phyloP scores from a whole-genome alignment of 306 rosid genomes.

The Prunus kanzakura region DNA sequence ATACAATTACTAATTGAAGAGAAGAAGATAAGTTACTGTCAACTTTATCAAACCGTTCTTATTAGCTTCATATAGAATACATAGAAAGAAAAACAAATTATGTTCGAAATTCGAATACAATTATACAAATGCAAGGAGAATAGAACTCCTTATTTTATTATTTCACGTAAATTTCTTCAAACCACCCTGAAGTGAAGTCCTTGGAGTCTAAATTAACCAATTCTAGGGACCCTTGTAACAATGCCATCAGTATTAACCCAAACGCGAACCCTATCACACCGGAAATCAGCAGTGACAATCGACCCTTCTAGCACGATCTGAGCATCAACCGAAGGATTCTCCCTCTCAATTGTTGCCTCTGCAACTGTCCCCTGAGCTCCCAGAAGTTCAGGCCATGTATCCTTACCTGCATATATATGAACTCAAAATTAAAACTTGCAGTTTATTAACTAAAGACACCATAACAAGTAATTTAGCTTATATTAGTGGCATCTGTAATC shows the following conservation, averaged over 20 bases:
- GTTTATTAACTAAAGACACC: too few relatives aligned
- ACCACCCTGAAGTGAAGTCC: neutral
- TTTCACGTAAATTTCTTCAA: neutral
- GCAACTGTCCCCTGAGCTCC: constrained; percentile 44
- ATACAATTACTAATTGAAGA: too few relatives aligned
- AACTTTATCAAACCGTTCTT: neutral
- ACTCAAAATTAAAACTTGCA: too few relatives aligned
- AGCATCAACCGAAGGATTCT: constrained; percentile 24
- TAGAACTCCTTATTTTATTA: neutral
- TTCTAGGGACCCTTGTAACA: constrained; percentile 38
- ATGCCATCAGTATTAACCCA: constrained; percentile 27
- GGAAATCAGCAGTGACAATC: constrained; percentile 23
- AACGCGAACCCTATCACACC: constrained; percentile 52
- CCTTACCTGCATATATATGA: constrained; percentile 23
- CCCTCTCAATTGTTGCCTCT: constrained; percentile 26
- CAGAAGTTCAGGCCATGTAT: constrained; percentile 57
- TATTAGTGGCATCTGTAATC: too few relatives aligned
- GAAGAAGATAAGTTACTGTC: neutral
- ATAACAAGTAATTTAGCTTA: too few relatives aligned
- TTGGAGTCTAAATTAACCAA: constrained; percentile 22
- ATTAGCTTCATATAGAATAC: neutral
- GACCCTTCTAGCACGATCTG: constrained; percentile 34
- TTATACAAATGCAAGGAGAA: neutral
- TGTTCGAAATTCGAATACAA: neutral
- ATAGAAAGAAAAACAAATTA: neutral